Evolutionary conservation across 495 filamentous ascomycete species (phyloP).

Genomic region (Chaetomidium leptoderma): DNA sequence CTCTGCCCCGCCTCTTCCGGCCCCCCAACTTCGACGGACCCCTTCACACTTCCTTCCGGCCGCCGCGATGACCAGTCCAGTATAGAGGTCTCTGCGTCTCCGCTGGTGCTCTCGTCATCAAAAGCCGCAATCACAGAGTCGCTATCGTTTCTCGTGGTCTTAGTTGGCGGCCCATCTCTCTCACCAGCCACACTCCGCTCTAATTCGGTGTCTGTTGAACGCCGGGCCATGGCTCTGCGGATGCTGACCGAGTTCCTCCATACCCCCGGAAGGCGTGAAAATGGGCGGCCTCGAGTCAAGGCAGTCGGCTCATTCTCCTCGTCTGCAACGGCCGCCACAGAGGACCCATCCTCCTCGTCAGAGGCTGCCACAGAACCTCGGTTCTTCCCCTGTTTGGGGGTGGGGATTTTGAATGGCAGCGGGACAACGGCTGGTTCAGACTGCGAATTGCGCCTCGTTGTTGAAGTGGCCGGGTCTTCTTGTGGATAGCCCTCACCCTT

Average conservation of each 20-base stretch:
- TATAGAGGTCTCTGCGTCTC: slow-evolving; percentile 22
- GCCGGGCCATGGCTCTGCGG: slow-evolving; percentile 35
- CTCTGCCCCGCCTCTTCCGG: background rate
- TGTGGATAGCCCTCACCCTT: slow-evolving; percentile 22
- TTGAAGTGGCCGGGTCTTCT: background rate
- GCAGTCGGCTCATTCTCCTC: slow-evolving; percentile 38
- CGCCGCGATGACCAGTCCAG: background rate
- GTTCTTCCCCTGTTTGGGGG: slow-evolving; percentile 25
- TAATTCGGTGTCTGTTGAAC: slow-evolving; percentile 21
- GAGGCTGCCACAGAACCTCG: background rate
- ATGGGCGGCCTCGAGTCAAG: background rate
- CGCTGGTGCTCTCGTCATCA: slow-evolving; percentile 46
- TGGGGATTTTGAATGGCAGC: slow-evolving; percentile 57
- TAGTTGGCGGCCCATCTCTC: slow-evolving; percentile 42
- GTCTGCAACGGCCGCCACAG: slow-evolving; percentile 54
- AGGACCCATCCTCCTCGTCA: background rate
- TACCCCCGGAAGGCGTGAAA: background rate
- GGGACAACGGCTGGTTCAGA: slow-evolving; percentile 44
- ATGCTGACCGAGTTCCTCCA: background rate
- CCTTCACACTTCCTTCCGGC: background rate
- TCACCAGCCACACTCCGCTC: slow-evolving; percentile 21
- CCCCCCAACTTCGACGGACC: background rate
- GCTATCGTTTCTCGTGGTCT: slow-evolving; percentile 29
- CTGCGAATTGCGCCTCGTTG: slow-evolving; percentile 14
- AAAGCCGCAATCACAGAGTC: slow-evolving; percentile 52